These are phyloP conservation scores for Tarenaya hassleriana DNA, from an alignment of 345 rosid species.

Conservation along the genomic window DNA sequence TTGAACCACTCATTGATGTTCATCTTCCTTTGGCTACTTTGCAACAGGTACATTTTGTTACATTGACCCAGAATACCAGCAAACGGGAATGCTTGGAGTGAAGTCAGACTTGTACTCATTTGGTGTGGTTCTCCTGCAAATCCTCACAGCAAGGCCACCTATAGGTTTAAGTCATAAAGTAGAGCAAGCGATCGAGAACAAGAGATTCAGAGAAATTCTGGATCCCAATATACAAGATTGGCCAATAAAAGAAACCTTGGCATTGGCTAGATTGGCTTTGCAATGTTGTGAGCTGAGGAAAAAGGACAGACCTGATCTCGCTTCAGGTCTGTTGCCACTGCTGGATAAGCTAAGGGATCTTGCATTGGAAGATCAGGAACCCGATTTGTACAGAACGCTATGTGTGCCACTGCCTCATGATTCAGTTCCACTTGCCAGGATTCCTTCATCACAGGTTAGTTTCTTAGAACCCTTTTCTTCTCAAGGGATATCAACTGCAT, in stretches of 20 bases:
- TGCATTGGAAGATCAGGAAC: slow-evolving; percentile 27
- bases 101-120: slow-evolving; percentile 81
- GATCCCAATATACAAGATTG: slow-evolving; percentile 67
- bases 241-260: slow-evolving; percentile 59
- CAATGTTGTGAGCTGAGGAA: slow-evolving; percentile 73
- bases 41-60: slow-evolving; percentile 60
- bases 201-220: slow-evolving; percentile 42
- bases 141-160: slow-evolving; percentile 62
- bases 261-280: slow-evolving; percentile 59
- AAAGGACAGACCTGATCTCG: slow-evolving; percentile 77
- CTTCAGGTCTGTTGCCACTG: slow-evolving; percentile 51
- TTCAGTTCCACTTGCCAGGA: slow-evolving; percentile 17
- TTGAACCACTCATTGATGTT: slow-evolving; percentile 2
- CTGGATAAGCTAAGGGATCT: slow-evolving; percentile 47
- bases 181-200: slow-evolving; percentile 51
- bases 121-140: slow-evolving; percentile 71
- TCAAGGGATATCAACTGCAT: not conserved
- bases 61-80: slow-evolving; percentile 88
- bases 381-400: not conserved
- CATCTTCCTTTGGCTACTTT: not conserved
- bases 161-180: slow-evolving; percentile 61
- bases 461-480: slow-evolving; percentile 4
- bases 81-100: slow-evolving; percentile 73
- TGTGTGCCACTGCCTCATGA: slow-evolving; percentile 16
- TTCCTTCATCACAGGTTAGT: slow-evolving; percentile 21